Percentiles rank a stretch among this genome's conserved stretches.
Conservation (phyloP, 805 yeast species). For the Blastobotrys mokoenaii region DNA sequence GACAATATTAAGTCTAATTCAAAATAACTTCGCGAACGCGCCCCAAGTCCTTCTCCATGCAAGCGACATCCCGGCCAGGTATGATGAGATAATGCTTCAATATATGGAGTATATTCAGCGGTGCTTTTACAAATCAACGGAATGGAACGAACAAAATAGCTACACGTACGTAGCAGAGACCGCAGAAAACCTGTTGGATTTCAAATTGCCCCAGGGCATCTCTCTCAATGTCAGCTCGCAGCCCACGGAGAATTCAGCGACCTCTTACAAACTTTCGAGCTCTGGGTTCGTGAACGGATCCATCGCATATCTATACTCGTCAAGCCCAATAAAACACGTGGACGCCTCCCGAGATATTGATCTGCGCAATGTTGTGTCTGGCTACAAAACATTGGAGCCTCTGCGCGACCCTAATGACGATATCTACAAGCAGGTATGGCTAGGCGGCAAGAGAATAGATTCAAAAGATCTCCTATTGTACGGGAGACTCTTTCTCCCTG, state of each 20-base stretch:
- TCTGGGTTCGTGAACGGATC: conserved; percentile 67
- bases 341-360: conserved; percentile 44
- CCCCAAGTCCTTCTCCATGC: too few relatives aligned
- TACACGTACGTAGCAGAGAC: conserved; percentile 71
- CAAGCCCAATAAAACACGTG: conserved; percentile 46
- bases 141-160: conserved; percentile 74
- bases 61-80: too few relatives aligned
- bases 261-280: conserved; percentile 63
- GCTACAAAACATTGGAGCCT: conserved; percentile 55
- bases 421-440: conserved; percentile 23
- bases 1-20: too few relatives aligned
- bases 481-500: conserved; percentile 85
- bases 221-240: conserved; percentile 61
- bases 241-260: conserved; percentile 60
- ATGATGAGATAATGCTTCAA: conserved; percentile 54
- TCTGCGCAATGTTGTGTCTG: conserved; percentile 60
- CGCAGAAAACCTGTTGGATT: conserved; percentile 60
- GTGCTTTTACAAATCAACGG: conserved; percentile 59
- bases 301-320: conserved; percentile 68
- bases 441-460: conserved; percentile 22
- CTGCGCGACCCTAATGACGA: conserved; percentile 20
- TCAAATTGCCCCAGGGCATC: conserved; percentile 60
- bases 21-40: too few relatives aligned
- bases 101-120: conserved; percentile 82
- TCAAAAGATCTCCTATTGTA: conserved; percentile 44